Evolutionary conservation across 768 basidiomycete genomes (phyloP).

Genomic region (Tylopilus subfusipes): DNA sequence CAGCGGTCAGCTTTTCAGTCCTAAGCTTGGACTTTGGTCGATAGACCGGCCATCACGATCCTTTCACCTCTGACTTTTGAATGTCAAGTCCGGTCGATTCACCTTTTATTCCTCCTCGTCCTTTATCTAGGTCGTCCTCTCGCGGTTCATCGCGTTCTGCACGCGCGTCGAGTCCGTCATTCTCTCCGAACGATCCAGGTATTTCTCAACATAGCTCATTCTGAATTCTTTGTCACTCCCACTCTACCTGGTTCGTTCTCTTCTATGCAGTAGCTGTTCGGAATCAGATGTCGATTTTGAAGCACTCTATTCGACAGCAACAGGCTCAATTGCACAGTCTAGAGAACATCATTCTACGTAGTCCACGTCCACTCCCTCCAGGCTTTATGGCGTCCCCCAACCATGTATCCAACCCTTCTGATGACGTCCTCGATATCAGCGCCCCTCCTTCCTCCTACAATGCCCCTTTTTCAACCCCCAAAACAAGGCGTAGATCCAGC

Average conservation of each 20-base stretch:
- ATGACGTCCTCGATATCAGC: constrained; percentile 33
- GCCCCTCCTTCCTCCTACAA: constrained; percentile 34
- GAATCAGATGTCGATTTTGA: constrained; percentile 76
- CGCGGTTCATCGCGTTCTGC: constrained; percentile 45
- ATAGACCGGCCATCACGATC: constrained; percentile 23
- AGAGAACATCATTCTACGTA: constrained; percentile 64
- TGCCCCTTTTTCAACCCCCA: constrained; percentile 37
- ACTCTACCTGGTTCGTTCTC: constrained; percentile 24
- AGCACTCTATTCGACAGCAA: constrained; percentile 79
- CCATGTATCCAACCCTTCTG: constrained; percentile 33
- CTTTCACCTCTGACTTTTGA: constrained; percentile 25
- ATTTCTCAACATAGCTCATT: constrained; percentile 28
- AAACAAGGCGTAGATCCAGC: constrained; percentile 61
- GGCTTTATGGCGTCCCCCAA: constrained; percentile 40
- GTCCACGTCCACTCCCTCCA: constrained; percentile 56
- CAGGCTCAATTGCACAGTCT: constrained; percentile 73
- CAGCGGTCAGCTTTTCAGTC: constrained; percentile 1
- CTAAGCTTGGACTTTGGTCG: constrained; percentile 13
- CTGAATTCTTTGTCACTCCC: constrained; percentile 22
- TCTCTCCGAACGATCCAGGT: constrained; percentile 67
- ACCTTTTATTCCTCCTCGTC: constrained; percentile 33
- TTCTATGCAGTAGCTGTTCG: constrained; percentile 61
- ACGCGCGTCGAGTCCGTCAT: constrained; percentile 52
- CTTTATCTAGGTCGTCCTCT: constrained; percentile 47
- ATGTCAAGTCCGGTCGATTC: constrained; percentile 35